These are phyloP conservation scores for Boletus speciosus DNA, from an alignment of 768 basidiomycete species.

Conservation along the genomic window DNA sequence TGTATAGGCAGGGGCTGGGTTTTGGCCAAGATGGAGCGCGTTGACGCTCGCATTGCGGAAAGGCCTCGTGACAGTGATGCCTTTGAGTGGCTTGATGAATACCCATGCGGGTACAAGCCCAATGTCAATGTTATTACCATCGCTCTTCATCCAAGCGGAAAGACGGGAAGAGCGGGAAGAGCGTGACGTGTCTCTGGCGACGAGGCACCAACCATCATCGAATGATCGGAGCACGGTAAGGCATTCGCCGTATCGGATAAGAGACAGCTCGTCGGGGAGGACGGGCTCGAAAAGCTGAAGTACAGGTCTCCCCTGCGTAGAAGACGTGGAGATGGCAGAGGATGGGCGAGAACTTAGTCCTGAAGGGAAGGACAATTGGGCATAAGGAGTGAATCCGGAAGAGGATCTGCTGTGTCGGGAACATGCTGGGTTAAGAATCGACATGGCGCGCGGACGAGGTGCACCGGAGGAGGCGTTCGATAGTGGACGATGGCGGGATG, in stretches of 20 bases:
- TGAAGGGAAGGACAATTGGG: constrained; percentile 22
- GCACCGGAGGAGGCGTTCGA: constrained; percentile 10
- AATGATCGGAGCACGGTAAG: constrained; percentile 62
- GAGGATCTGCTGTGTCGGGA: constrained; percentile 34
- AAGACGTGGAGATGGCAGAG: constrained; percentile 19
- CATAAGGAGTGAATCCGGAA: constrained; percentile 37
- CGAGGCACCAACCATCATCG: constrained; percentile 80
- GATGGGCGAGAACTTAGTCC: constrained; percentile 9
- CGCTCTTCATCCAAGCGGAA: constrained; percentile 8
- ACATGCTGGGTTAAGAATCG: constrained; percentile 16
- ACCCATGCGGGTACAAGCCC: constrained; percentile 78
- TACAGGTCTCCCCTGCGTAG: constrained; percentile 48
- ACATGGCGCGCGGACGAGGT: constrained; percentile 16
- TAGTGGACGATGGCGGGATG: constrained; percentile 12
- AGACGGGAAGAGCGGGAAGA: constrained; percentile 39
- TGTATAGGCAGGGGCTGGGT: constrained; percentile 13
- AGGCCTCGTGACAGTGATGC: constrained; percentile 59
- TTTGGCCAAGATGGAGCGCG: constrained; percentile 49
- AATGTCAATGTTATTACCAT: constrained; percentile 50
- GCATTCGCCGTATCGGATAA: constrained; percentile 50
- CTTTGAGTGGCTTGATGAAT: constrained; percentile 62
- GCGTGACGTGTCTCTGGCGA: constrained; percentile 47
- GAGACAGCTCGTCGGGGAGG: constrained; percentile 69
- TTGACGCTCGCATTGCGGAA: constrained; percentile 50
- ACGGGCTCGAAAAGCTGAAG: constrained; percentile 65